Conservation (phyloP, 208 protist genomes). For the Leishmania major region DNA sequence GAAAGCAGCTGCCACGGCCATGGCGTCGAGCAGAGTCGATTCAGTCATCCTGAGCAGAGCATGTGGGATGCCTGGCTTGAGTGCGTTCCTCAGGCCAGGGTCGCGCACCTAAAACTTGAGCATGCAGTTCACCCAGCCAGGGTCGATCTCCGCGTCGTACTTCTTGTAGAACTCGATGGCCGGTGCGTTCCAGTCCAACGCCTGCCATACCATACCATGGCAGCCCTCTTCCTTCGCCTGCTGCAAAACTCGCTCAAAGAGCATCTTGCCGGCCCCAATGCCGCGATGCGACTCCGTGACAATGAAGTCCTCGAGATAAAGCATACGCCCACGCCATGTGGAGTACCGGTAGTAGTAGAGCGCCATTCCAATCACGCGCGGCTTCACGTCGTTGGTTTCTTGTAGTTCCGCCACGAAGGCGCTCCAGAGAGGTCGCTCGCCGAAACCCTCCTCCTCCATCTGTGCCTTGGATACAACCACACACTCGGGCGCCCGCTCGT, state of each 20-base stretch:
- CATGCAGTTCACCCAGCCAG: slow-evolving; percentile 56
- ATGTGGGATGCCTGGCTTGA: background rate
- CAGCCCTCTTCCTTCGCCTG: slow-evolving; percentile 48
- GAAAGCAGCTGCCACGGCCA: background rate
- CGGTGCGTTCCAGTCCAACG: slow-evolving; percentile 53
- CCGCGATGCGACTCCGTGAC: slow-evolving; percentile 42
- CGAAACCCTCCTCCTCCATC: slow-evolving; percentile 47
- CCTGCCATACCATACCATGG: slow-evolving; percentile 63
- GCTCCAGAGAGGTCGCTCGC: slow-evolving; percentile 34
- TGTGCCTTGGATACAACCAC: slow-evolving; percentile 39
- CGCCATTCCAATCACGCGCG: slow-evolving; percentile 46
- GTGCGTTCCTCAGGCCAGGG: background rate
- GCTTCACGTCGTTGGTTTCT: slow-evolving; percentile 12
- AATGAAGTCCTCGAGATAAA: slow-evolving; percentile 65
- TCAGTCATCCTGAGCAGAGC: background rate
- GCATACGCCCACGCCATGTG: slow-evolving; percentile 52
- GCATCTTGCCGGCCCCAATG: slow-evolving; percentile 31
- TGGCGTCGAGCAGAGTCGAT: background rate
- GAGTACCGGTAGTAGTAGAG: slow-evolving; percentile 63
- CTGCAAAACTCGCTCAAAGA: slow-evolving; percentile 48
- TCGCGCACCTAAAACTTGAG: slow-evolving; percentile 31
- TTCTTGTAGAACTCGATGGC: slow-evolving; percentile 56
- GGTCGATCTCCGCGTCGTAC: slow-evolving; percentile 46
- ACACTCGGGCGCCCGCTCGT: slow-evolving; percentile 38
- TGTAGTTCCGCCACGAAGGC: slow-evolving; percentile 49